phyloP scores from a whole-genome alignment of 2,329 filamentous ascomycete genomes.

The Sclerotinia sclerotiorum region DNA sequence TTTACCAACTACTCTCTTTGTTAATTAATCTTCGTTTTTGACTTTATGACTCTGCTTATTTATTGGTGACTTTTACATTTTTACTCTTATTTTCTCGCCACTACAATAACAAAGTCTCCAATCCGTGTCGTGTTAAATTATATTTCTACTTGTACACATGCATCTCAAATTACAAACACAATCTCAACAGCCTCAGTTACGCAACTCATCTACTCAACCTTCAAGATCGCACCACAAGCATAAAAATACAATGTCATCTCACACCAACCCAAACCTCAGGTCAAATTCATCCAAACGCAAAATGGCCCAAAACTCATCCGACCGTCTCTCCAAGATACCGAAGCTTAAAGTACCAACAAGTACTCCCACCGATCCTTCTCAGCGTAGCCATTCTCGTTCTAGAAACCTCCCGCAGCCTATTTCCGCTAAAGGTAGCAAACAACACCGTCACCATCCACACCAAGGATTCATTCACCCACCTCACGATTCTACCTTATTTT shows the following conservation, averaged over 20 bases:
- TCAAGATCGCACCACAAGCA: neutral
- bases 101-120: neutral
- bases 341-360: slow-evolving; percentile 12
- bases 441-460: neutral
- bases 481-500: slow-evolving; percentile 5
- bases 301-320: slow-evolving; percentile 8
- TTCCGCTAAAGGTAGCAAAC: neutral
- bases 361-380: slow-evolving; percentile 8
- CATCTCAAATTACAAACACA: neutral
- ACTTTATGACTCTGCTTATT: neutral
- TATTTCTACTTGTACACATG: neutral
- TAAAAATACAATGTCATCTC: neutral
- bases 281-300: slow-evolving; percentile 5
- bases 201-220: neutral
- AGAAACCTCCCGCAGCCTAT: neutral
- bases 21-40: neutral
- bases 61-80: neutral
- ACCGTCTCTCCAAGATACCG: slow-evolving; percentile 4
- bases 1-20: slow-evolving; percentile 11
- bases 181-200: neutral
- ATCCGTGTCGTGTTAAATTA: neutral
- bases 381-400: slow-evolving; percentile 2
- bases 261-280: neutral
- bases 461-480: slow-evolving; percentile 7
- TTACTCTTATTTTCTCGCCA: neutral